These are phyloP conservation scores for Mycena kentingensis DNA, from an alignment of 768 basidiomycete species.

Conservation along the genomic window DNA sequence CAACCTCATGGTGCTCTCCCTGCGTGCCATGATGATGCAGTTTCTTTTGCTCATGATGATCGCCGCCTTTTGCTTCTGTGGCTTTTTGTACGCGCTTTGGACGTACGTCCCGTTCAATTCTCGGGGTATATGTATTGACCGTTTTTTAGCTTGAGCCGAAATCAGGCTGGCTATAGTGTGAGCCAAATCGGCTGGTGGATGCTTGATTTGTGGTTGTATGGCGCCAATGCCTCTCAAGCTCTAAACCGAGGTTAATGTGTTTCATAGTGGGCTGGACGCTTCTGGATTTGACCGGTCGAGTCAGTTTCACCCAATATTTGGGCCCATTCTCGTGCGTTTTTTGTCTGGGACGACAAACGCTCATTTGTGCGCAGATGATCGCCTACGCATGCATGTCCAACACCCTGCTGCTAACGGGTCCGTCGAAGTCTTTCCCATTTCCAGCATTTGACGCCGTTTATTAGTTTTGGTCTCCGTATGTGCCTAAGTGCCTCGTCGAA, in stretches of 20 bases:
- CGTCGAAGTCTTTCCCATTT: constrained; percentile 9
- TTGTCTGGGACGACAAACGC: neutral
- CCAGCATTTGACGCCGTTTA: constrained; percentile 11
- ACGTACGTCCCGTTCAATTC: constrained; percentile 58
- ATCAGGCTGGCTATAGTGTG: constrained; percentile 48
- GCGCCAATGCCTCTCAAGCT: no score
- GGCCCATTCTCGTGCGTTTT: constrained; percentile 61
- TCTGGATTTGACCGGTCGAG: constrained; percentile 82
- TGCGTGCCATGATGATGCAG: constrained; percentile 92
- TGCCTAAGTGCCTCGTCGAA: neutral
- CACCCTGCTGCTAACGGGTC: constrained; percentile 86
- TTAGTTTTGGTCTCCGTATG: constrained; percentile 78
- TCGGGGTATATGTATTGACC: constrained; percentile 2
- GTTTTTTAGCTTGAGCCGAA: constrained; percentile 58
- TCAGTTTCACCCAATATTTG: constrained; percentile 88
- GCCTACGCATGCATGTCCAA: constrained; percentile 91
- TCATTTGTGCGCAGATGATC: no score
- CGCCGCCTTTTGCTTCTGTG: constrained; percentile 87
- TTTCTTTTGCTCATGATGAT: constrained; percentile 83
- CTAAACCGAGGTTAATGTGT: neutral
- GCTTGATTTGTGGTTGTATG: constrained; percentile 81
- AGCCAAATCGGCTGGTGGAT: constrained; percentile 86
- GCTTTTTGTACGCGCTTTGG: constrained; percentile 92
- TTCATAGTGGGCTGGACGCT: constrained; percentile 77
- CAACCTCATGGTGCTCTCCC: constrained; percentile 76